Evolutionary conservation across 2,329 filamentous ascomycete species (phyloP), one percentile per base, ranked within the genome.

Genomic region (Fusarium siculi): DNA sequence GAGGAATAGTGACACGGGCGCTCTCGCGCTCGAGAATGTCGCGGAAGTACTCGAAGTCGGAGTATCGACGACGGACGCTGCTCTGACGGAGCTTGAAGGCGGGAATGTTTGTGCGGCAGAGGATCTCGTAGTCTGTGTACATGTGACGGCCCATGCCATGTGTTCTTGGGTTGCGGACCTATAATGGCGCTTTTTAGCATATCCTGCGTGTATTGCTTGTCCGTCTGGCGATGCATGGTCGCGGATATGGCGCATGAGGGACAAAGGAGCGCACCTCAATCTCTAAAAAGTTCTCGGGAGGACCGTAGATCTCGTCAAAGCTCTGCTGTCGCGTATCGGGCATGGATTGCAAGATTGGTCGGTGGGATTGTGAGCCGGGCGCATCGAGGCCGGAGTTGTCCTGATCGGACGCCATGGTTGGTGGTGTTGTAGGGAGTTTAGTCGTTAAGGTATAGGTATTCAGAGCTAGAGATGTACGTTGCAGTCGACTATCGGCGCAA

Each of bases 91-190:
- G 91, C 87, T 98, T 98, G 89, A 99, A 99, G 78, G 96, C 95
- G 66, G 96, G 96, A 81, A 99, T 99, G 86, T 99, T 99, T 84
- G 96, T 99, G 79, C 93, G 92, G 87, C 96, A 97, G 78, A 97
- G 89, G 80, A 99, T 98, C 84, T 98, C 95, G 87, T 98, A 99
- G 84, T 97, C 96, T 61, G 96, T 99, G 87, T 98, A 98, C 95
- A 97, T 97, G 85, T 91, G 90, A 77, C 96, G 93, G 74, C 95
- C 96, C 80, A 96, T 95, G 81, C 97, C 96, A 84, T 97, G 94
- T 34, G 95, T 97, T 84, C 95, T 92, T 39, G 96, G 96, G 82
- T 96, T 96, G 81, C 93, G 93, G 78, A 98, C 94, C 95, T 97
- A 82, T 64, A 69, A 68, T 68, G 44, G 44, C 66, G 64, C 64